Evolutionary conservation across 495 filamentous ascomycete species (phyloP), one percentile per base, ranked within the genome.

Genomic region (Aspergillus diversus): DNA sequence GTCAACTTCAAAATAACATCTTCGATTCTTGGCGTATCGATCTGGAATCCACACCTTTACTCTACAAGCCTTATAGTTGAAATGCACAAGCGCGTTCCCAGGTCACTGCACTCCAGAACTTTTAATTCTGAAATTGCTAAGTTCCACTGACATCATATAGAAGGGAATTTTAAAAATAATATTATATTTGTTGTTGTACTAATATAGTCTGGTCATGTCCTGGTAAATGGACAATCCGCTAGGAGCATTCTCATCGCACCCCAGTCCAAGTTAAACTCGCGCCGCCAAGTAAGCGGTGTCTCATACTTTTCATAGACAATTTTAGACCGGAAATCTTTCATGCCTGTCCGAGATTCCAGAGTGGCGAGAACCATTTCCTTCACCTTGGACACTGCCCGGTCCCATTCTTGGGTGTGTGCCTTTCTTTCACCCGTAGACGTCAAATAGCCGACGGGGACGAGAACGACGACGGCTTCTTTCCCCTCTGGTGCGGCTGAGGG

Each of bases 401-500:
- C n/a, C n/a, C n/a, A n/a, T n/a, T n/a, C n/a, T n/a, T n/a, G n/a
- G n/a, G n/a, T n/a, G n/a, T n/a, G n/a, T n/a, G n/a, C n/a, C n/a
- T n/a, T n/a, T n/a, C n/a, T n/a, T n/a, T n/a, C n/a, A n/a, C n/a
- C n/a, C n/a, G n/a, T n/a, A n/a, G n/a, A n/a, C n/a, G n/a, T n/a
- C n/a, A n/a, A n/a, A n/a, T n/a, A n/a, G n/a, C 89, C 89, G 5
- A 88, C 84, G 7, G 89, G 89, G 1, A 90, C 87, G 15, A 91
- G 80, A 0, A 88, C 85, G 33, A 90, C 84, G 52, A 90, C 71
- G 1, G 80, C 70, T 57, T 91, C 89, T 63, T 80, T 79, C 0
- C 81, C 82, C n/a, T 73, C 63, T 0, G 89, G 89, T 12, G 89
- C 87, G 5, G 89, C 89, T 7, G 80, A 80, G 0, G 85, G 76